Evolutionary conservation across 1,284 basidiomycete species (phyloP), one percentile per base, ranked within the genome.

Genomic region (Meripilus lineatus): DNA sequence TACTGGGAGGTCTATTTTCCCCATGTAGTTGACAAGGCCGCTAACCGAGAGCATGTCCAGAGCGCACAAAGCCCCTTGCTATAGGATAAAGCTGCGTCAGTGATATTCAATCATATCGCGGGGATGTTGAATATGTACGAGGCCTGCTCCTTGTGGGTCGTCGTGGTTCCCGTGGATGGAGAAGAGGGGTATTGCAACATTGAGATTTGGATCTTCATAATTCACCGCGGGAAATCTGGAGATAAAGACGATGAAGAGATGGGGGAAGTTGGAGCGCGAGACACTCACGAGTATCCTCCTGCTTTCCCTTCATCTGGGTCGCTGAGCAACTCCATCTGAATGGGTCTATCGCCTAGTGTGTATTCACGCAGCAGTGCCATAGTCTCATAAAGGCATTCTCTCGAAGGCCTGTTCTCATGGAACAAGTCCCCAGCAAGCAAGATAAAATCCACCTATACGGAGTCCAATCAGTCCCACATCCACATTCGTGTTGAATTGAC

Each of bases 111-210:
- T n/a, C 15, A 10, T 17, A 37, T 24, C n/a, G 15, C 14, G 36
- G 26, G 5, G 14, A 39, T 17, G 23, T 20, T 26, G 21, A 30
- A 22, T 17, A 63, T 87, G 53, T 56, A 92, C 92, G 8, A 89
- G 77, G 11, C 93, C 93, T 10, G 93, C 85, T 18, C 95, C 96
- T 66, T 99, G 96, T 24, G 96, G 95, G 56, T 99, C 95, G 60
- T 99, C 96, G 64, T 99, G 96, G 60, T 99, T 99, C 33, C 95
- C 96, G 58, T 99, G 95, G 36, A 99, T 99, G 0, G 94, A 97
- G 67, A 99, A 99, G 18, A 98, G 88, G 2, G 96, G 96, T 22
- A 96, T 91, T 17, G 81, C 84, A 42, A 99, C 79, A 58, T 99
- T 99, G 47, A 98, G 74, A 61, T 99, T 98, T 0, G 85, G 81